Percentiles rank a stretch among this genome's conserved stretches.
Evolutionary conservation across 768 basidiomycete species (phyloP).

Genomic region (Termitomyces sp.): DNA sequence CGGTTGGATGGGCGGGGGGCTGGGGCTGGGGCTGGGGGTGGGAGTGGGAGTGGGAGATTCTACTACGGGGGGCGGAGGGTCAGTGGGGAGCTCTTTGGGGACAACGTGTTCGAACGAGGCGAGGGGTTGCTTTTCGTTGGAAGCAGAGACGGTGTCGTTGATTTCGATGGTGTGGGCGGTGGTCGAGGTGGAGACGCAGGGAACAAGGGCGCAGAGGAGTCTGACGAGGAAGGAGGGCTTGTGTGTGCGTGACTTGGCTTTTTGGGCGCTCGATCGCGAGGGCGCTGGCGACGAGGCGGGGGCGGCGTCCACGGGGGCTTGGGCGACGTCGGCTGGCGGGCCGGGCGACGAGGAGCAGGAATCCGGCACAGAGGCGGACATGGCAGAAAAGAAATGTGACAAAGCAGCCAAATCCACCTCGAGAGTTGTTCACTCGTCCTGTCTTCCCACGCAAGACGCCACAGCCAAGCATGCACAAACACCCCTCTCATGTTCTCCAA

Average conservation of each 20-base stretch:
- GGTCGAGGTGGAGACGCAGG: slow-evolving; percentile 53
- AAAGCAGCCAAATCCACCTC: slow-evolving; percentile 8
- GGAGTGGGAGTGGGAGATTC: slow-evolving; percentile 1
- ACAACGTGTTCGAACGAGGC: slow-evolving; percentile 5
- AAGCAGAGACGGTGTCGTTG: slow-evolving; percentile 22
- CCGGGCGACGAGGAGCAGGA: slow-evolving; percentile 1
- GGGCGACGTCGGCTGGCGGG: neutral
- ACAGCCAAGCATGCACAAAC: slow-evolving; percentile 9
- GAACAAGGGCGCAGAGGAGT: slow-evolving; percentile 57
- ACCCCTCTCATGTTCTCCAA: slow-evolving; percentile 36
- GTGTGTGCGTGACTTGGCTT: slow-evolving; percentile 15
- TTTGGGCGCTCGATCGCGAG: no score
- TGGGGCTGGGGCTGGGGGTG: slow-evolving; percentile 1
- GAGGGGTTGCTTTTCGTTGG: slow-evolving; percentile 22
- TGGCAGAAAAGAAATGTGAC: slow-evolving; percentile 5
- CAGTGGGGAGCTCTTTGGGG: neutral
- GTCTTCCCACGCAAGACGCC: slow-evolving; percentile 12
- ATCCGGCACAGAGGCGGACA: slow-evolving; percentile 11
- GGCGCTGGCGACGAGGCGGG: no score
- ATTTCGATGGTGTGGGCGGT: slow-evolving; percentile 40
- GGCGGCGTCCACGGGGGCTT: slow-evolving; percentile 1
- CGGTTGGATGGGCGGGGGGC: slow-evolving; percentile 26
- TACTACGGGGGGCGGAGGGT: neutral
- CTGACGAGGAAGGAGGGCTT: slow-evolving; percentile 55
- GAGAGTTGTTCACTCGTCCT: no score